phyloP scores from a whole-genome alignment of 2,329 filamentous ascomycete genomes.

The Apiospora saccharicola region DNA sequence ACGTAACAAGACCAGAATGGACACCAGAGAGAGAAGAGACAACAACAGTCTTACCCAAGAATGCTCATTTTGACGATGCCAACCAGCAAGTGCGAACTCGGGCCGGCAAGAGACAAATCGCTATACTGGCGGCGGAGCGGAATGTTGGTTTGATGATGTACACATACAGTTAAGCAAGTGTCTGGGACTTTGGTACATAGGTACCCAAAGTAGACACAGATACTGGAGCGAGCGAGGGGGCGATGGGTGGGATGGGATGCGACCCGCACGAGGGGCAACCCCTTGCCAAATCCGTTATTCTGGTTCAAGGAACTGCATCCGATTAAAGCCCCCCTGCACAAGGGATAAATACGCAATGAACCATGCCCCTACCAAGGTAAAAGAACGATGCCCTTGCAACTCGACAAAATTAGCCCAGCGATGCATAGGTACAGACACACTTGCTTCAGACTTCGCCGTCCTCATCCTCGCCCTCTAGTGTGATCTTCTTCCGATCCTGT shows the following conservation, averaged over 20 bases:
- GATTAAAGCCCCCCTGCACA: constrained; percentile 25
- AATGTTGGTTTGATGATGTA: constrained; percentile 44
- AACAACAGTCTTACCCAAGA: constrained; percentile 40
- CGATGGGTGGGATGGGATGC: constrained; percentile 10
- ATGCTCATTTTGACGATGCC: constrained; percentile 41
- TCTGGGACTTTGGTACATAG: constrained; percentile 32
- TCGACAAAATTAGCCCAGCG: constrained; percentile 36
- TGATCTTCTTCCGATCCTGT: constrained; percentile 86
- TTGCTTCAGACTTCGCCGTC: constrained; percentile 53
- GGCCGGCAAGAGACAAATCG: constrained; percentile 22
- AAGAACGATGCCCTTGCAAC: constrained; percentile 37
- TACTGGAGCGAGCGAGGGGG: not conserved
- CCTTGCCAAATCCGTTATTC: constrained; percentile 20
- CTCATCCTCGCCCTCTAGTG: constrained; percentile 76
- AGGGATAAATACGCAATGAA: constrained; percentile 33
- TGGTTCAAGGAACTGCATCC: constrained; percentile 35
- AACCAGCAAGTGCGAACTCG: constrained; percentile 21
- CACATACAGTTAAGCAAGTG: constrained; percentile 34
- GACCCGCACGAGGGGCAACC: constrained; percentile 9
- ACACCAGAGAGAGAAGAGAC: constrained; percentile 30
- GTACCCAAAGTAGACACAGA: constrained; percentile 14
- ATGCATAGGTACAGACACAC: constrained; percentile 37
- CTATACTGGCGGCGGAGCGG: constrained; percentile 29
- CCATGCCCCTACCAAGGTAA: constrained; percentile 33
- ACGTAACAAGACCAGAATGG: constrained; percentile 40